Conservation (phyloP, 371 early-diverging fungal species). For the Mycotypha africana region DNA sequence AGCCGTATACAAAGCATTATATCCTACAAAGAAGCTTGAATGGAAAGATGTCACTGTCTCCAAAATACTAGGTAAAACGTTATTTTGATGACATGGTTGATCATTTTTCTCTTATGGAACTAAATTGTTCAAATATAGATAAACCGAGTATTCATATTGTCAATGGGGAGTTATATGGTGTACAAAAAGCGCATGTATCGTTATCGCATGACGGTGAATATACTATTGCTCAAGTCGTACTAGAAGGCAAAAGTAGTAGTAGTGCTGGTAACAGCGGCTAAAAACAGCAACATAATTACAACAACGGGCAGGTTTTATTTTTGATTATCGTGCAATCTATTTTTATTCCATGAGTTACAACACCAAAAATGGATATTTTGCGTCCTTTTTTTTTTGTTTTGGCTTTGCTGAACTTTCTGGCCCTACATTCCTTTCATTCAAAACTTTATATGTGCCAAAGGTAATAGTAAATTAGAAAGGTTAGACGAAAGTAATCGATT, state of each 20-base stretch:
- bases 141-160: conserved; percentile 44
- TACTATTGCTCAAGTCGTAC: conserved; percentile 56
- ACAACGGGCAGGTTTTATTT: neutral
- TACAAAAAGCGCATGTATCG: conserved; percentile 44
- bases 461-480: too few relatives aligned
- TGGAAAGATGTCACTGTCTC: conserved; percentile 62
- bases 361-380: conserved; percentile 15
- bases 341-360: conserved; percentile 12
- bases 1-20: conserved; percentile 63
- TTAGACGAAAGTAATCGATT: too few relatives aligned
- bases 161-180: conserved; percentile 29
- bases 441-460: too few relatives aligned
- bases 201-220: conserved; percentile 67
- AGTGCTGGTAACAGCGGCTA: too few relatives aligned
- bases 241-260: conserved; percentile 47
- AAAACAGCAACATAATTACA: neutral
- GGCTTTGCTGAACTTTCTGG: too few relatives aligned
- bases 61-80: conserved; percentile 32
- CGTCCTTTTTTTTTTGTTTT: conserved; percentile 14
- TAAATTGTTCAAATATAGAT: conserved; percentile 15
- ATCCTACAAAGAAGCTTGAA: conserved; percentile 48
- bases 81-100: neutral
- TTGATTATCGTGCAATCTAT: neutral
- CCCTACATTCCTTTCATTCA: too few relatives aligned
- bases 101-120: too few relatives aligned